phyloP scores from a whole-genome alignment of 805 yeast genomes.

The Teunomyces panamensis region DNA sequence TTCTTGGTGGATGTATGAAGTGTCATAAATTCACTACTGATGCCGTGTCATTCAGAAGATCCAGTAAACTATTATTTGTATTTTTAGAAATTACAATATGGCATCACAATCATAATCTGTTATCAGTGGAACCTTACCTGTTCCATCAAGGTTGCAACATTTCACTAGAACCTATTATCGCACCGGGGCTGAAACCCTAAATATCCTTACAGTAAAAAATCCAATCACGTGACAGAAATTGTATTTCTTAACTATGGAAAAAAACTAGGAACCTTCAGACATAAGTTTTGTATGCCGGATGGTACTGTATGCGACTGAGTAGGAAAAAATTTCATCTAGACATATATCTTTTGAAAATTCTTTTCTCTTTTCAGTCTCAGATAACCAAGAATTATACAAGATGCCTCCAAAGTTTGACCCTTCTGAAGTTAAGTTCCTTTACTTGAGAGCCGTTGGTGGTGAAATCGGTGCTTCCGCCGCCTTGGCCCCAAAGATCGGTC shows the following conservation, averaged over 20 bases:
- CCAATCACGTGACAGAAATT: not conserved
- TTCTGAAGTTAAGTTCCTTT: slow-evolving; percentile 94
- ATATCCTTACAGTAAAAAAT: not conserved
- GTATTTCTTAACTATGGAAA: not conserved
- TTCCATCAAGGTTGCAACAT: too few relatives aligned
- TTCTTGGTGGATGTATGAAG: too few relatives aligned
- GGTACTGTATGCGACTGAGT: not conserved
- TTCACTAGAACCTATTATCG: too few relatives aligned
- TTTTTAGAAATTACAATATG: too few relatives aligned
- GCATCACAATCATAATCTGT: too few relatives aligned
- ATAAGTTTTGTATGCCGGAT: not conserved
- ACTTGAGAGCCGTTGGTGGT: slow-evolving; percentile 99
- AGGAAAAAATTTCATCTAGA: slow-evolving; percentile 3
- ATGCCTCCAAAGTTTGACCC: slow-evolving; percentile 99
- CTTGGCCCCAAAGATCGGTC: slow-evolving; percentile 99
- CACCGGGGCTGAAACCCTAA: not conserved
- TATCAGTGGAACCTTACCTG: too few relatives aligned
- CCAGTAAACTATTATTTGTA: too few relatives aligned
- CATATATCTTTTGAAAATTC: slow-evolving; percentile 1
- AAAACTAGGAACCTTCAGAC: not conserved
- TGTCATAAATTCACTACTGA: too few relatives aligned
- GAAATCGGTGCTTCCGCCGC: slow-evolving; percentile 99
- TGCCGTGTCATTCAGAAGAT: too few relatives aligned
- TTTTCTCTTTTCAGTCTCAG: slow-evolving; percentile 1
- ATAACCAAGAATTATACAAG: slow-evolving; percentile 16